A percentile compares a stretch with the other conserved stretches of the same genome.
Evolutionary conservation across 495 filamentous ascomycete genomes (phyloP).

Genomic region (Haplographium delicatum): DNA sequence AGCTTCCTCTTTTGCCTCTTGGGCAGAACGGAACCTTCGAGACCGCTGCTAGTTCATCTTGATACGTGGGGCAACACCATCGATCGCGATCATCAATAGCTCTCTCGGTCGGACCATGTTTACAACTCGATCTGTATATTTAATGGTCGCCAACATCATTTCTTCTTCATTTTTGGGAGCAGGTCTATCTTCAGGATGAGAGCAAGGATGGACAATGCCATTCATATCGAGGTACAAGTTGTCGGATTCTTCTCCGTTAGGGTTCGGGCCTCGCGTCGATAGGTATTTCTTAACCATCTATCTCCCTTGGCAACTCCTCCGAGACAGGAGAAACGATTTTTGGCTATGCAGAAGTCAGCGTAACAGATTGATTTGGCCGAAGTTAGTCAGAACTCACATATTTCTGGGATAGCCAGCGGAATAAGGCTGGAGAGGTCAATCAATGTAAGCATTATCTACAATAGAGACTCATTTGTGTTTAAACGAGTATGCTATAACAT

Average conservation of each 20-base stretch:
- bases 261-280: slow-evolving; percentile 85
- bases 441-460: too few relatives aligned
- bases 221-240: slow-evolving; percentile 99
- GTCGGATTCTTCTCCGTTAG: slow-evolving; percentile 96
- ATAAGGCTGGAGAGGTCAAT: slow-evolving; percentile 19
- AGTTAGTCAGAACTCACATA: slow-evolving; percentile 38
- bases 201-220: slow-evolving; percentile 98
- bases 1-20: slow-evolving; percentile 91
- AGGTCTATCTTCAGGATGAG: slow-evolving; percentile 90
- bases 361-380: slow-evolving; percentile 37
- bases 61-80: slow-evolving; percentile 88
- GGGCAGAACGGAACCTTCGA: slow-evolving; percentile 83
- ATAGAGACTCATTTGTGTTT: neutral
- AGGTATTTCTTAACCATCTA: slow-evolving; percentile 72
- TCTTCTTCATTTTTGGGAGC: slow-evolving; percentile 91
- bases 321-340: slow-evolving; percentile 91
- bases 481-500: slow-evolving; percentile 19
- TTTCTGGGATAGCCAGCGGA: slow-evolving; percentile 84
- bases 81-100: slow-evolving; percentile 94
- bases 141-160: slow-evolving; percentile 98
- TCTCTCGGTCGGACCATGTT: slow-evolving; percentile 97
- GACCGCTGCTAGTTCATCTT: slow-evolving; percentile 98
- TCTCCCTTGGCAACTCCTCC: slow-evolving; percentile 71
- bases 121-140: slow-evolving; percentile 94
- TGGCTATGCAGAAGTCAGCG: slow-evolving; percentile 86